Base-by-base conservation (phyloP, 306 rosid genomes). In the Cicer yamashitae region DNA sequence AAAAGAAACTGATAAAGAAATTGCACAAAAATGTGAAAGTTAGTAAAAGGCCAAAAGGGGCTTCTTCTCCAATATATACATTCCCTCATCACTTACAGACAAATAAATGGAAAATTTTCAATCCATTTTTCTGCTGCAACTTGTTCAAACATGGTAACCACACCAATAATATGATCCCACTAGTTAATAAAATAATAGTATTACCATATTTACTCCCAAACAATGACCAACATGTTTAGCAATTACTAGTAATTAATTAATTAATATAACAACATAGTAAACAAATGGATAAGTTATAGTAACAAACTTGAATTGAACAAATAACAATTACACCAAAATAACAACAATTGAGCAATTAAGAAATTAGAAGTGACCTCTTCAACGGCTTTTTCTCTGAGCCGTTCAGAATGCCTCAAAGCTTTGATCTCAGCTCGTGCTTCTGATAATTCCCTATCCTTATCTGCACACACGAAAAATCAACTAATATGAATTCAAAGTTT, bases 391-490 rank as follows among this genome's bases (percentile, higher is more conserved):
- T 96, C 99, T 82, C 93, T 87, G 18, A 90, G 93, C 39, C 99
- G 91, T 79, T 96, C 99, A 14, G 99, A 96, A 9, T 84, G 79
- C 85, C 79, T 90, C 82, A 96, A 88, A 50, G 97, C 99, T 86
- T 84, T 96, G 93, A 96, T 96, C 93, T 92, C 94, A 38, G 97
- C 98, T 45, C 89, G 98, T 8, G 98, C 97, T 78, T 96, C 97
- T 7, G 91, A 90, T 7, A 96, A 79, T 80, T 92, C 98, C 22
- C 99, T 87, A 73, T 96, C 99, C 91, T 96, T 96, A 88, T 96
- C 98, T 96, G 82, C 88, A 80, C 67, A 78, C 56, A 43, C 43
- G 37, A 25, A 41, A 6, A 40, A 64, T 12, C 3, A 47, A 46
- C 43, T 46, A 60, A 30, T 2, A 8, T 43, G 12, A 54, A 41